Evolutionary conservation across 2,329 filamentous ascomycete genomes (phyloP).

Genomic region (Davidsoniella neocaledoniae): DNA sequence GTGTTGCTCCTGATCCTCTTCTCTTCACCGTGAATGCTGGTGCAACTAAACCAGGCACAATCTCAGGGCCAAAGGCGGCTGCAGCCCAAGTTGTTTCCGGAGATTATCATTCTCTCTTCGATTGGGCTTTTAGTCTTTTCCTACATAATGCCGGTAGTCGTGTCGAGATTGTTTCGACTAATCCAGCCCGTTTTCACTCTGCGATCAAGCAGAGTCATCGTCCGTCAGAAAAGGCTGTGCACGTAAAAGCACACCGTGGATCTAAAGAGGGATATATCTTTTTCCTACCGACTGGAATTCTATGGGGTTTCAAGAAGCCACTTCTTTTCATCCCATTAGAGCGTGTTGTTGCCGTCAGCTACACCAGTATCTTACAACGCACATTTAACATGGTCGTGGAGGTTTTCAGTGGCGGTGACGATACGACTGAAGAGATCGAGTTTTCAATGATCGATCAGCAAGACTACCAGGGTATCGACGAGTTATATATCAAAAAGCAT

Average conservation of each 20-base stretch:
- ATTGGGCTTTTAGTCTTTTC: constrained; percentile 41
- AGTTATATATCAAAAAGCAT: constrained; percentile 42
- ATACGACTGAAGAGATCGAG: constrained; percentile 42
- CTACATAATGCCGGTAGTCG: constrained; percentile 32
- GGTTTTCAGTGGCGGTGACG: constrained; percentile 28
- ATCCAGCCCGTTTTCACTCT: constrained; percentile 41
- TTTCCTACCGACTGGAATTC: constrained; percentile 47
- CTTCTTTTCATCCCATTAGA: constrained; percentile 46
- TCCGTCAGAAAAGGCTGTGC: constrained; percentile 45
- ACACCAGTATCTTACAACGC: constrained; percentile 48
- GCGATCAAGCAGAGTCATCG: constrained; percentile 39
- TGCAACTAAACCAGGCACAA: constrained; percentile 42
- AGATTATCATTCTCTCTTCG: constrained; percentile 39
- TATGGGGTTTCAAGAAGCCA: constrained; percentile 58
- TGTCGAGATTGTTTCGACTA: constrained; percentile 32
- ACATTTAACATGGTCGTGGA: constrained; percentile 54
- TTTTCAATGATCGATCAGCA: constrained; percentile 55
- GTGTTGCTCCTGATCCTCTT: constrained; percentile 35
- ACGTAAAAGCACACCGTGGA: constrained; percentile 48
- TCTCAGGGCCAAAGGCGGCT: constrained; percentile 32
- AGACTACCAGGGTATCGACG: constrained; percentile 47
- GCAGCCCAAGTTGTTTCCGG: constrained; percentile 39
- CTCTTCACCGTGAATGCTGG: constrained; percentile 46
- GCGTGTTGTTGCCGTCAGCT: constrained; percentile 45
- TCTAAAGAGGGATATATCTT: constrained; percentile 54